Evolutionary conservation across 2,329 filamentous ascomycete genomes (phyloP).

Genomic region (Arthrobotrys pseudoclavata): DNA sequence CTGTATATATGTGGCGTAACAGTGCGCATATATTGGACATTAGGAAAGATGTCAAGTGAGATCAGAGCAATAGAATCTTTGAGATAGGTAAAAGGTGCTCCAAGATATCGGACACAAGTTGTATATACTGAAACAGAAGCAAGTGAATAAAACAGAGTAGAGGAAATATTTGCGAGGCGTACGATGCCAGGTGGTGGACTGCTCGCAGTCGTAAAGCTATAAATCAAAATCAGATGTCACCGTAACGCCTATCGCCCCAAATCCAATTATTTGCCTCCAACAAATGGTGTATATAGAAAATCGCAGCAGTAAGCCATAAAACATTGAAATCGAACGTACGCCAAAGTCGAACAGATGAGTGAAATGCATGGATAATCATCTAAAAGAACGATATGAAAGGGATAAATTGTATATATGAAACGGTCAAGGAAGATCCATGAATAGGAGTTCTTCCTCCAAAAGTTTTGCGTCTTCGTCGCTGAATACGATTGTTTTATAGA

Average conservation of each 20-base stretch:
- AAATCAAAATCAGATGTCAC: not conserved
- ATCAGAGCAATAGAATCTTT: not conserved
- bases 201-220: constrained; percentile 3
- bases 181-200: constrained; percentile 1
- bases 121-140: not conserved
- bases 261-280: constrained; percentile 8
- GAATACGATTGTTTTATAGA: constrained; percentile 41
- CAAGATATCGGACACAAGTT: constrained; percentile 21
- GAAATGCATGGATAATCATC: not conserved
- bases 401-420: not conserved
- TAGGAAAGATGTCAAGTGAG: not conserved
- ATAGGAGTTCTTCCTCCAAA: constrained; percentile 42
- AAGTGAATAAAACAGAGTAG: not conserved
- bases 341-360: not conserved
- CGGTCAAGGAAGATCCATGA: constrained; percentile 26
- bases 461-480: constrained; percentile 35
- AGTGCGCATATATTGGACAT: not conserved
- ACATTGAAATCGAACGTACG: not conserved
- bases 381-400: not conserved
- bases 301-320: constrained; percentile 10
- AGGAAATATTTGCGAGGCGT: constrained; percentile 2
- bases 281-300: constrained; percentile 3
- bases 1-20: constrained; percentile 32
- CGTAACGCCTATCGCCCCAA: constrained; percentile 3
- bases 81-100: constrained; percentile 9